Evolutionary conservation across 306 rosid genomes (phyloP), one percentile per base, ranked within the genome.

Genomic region (Pueraria montana): DNA sequence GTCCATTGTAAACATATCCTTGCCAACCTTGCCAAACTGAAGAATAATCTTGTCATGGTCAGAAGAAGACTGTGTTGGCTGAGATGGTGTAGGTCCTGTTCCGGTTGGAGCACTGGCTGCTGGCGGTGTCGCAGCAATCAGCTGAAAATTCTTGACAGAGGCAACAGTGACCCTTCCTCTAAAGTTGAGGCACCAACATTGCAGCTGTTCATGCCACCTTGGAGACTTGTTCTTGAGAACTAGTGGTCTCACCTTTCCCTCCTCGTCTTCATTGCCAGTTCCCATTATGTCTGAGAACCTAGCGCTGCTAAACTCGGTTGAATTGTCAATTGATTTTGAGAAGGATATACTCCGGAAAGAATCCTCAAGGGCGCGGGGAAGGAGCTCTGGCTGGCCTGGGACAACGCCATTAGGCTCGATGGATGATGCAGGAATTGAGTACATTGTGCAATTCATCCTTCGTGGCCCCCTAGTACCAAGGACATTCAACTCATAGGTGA

Each of bases 1-100:
- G 52, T 96, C 99, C 98, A 96, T 96, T 1, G 99, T 96, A 75
- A 96, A 96, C 94, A 96, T 91, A 72, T 96, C 97, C 91, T 96
- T 94, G 9, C 99, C 97, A 48, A 96, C 98, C 86, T 94, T 96
- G 20, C 99, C 99, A 36, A 96, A 96, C 88, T 96, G 99, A 74
- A 96, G 99, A 73, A 96, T 96, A 50, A 96, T 90, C 94, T 96
- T 96, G 86, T 96, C 99, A 4, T 90, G 99, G 74, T 96, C 98
- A 13, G 98, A 84, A 59, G 65, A 58, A 8, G 98, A 84, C 26
- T 89, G 95, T 0, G 89, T 46, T 8, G 97, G 93, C 78, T 87
- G 98, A 2, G 96, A 77, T 0, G 88, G 91, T 2, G 90, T 74
- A 0, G 96, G 89, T 56, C 87, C 87, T 45, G 82, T 38, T 36